Conservation (phyloP, 108 stramenopile genomes). For the Nitzschia palea region DNA sequence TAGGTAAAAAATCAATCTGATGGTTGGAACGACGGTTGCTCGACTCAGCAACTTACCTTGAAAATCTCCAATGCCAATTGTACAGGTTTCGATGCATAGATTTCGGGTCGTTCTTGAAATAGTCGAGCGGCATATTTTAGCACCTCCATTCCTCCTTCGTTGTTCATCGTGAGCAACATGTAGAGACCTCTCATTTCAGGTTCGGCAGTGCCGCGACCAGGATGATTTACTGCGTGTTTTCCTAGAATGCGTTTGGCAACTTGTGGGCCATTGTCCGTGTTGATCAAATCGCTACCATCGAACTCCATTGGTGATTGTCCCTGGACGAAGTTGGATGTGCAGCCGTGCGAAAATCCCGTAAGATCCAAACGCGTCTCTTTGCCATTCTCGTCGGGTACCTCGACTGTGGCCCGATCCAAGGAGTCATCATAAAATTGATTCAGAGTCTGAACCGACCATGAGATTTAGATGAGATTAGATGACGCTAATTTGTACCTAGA, state of each 20-base stretch:
- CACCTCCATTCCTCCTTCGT: constrained; percentile 93
- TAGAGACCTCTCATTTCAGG: constrained; percentile 85
- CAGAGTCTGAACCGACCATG: constrained; percentile 52
- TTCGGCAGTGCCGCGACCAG: constrained; percentile 80
- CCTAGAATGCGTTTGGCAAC: constrained; percentile 63
- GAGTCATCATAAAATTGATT: constrained; percentile 87
- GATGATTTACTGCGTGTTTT: constrained; percentile 25
- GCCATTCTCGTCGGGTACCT: constrained; percentile 49
- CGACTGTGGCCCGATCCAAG: constrained; percentile 57
- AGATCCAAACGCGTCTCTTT: constrained; percentile 28
- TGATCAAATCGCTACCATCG: constrained; percentile 63
- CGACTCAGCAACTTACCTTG: constrained; percentile 44
- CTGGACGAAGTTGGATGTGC: constrained; percentile 58
- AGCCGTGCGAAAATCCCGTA: constrained; percentile 49
- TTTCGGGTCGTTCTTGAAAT: constrained; percentile 57
- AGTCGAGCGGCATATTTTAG: constrained; percentile 79
- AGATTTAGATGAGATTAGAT: too few species aligned
- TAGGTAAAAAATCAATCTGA: not conserved
- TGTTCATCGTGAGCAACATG: constrained; percentile 83
- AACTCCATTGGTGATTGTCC: constrained; percentile 69
- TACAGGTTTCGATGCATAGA: constrained; percentile 81
- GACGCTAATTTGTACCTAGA: too few species aligned
- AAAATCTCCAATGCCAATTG: constrained; percentile 84
- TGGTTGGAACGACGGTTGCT: not conserved
- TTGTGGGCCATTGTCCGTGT: constrained; percentile 32